These are phyloP conservation scores for Leptographium wingfieldii DNA, from an alignment of 2,329 filamentous ascomycete genomes.

Conservation along the genomic window DNA sequence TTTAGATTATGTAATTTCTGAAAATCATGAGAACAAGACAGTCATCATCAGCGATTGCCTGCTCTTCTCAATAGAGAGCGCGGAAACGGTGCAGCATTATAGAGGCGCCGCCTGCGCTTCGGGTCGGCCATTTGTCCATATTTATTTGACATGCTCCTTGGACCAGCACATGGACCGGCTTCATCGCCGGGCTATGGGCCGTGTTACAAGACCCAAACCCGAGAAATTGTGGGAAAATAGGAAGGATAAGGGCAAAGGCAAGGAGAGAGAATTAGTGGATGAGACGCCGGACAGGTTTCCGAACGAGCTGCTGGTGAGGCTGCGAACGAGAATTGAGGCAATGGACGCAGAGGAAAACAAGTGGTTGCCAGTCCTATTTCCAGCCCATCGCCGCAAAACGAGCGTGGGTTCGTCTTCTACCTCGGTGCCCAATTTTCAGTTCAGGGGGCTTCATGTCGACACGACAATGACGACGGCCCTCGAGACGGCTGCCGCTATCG, in stretches of 20 bases:
- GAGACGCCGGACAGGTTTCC: not conserved
- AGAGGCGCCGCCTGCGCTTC: not conserved
- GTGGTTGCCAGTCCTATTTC: not conserved
- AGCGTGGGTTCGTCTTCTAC: not conserved
- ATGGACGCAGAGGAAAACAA: not conserved
- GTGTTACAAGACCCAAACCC: not conserved
- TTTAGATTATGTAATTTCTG: not conserved
- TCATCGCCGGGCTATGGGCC: not conserved
- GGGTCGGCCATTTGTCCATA: slow-evolving; percentile 6
- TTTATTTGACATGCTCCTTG: slow-evolving; percentile 4
- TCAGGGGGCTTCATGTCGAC: not conserved
- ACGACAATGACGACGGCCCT: not conserved
- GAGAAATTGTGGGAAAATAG: too few species aligned
- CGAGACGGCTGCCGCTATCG: not conserved
- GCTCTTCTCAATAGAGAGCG: not conserved
- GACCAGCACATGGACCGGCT: not conserved
- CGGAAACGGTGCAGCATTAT: not conserved
- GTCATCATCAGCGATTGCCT: slow-evolving; percentile 7
- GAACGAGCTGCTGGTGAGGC: not conserved
- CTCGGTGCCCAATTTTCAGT: not conserved
- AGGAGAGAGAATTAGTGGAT: not conserved
- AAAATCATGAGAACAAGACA: not conserved
- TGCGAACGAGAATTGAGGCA: not conserved
- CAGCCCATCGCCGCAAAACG: not conserved
- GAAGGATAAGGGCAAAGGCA: not conserved